Base-by-base conservation (phyloP, 1,284 basidiomycete genomes). In the Neonothopanus nambi region DNA sequence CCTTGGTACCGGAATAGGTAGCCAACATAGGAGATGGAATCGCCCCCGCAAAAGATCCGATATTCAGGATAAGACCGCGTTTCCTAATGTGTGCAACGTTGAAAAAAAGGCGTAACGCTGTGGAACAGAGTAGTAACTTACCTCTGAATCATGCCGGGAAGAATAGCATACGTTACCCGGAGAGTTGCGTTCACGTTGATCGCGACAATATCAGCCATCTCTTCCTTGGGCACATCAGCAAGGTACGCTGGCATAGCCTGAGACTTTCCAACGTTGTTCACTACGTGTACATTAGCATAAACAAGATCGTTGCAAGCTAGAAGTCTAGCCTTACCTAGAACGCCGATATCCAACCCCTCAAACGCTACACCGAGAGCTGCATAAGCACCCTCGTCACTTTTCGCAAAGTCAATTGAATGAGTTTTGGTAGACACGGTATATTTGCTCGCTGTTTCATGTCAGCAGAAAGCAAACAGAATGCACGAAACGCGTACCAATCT, bases 241-340 rank as follows among this genome's bases (percentile, higher is more conserved):
- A 91, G 84, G 65, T 90, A 82, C 3, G 75, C 76, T 1, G 89
- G 89, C 73, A 87, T 84, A 15, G 72, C 63, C 62, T 98, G 93
- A 1, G 92, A 95, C 67, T 88, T 89, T 54, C 97, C 97, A 57
- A 96, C 96, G 63, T 98, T 98, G 79, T 99, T 99, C 50, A 99
- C 93, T 93, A 64, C 11, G 30, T 36, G 18, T 36, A 33, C 11
- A 26, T 17, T 4, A 48, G 4, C 21, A 18, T 18, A 18, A 17
- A 41, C n/a, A 15, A 36, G 26, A 15, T 37, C n/a, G 28, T 40
- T 12, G 37, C 11, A 42, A 35, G 26, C 15, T 12, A 39, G n/a
- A n/a, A n/a, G n/a, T n/a, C n/a, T n/a, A 12, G 61, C 59, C 82
- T 57, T 61, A 92, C 92, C 87, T 20, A 97, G 84, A 1, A 98